Percentiles rank a stretch among this genome's conserved stretches.
These are phyloP conservation scores for Phytophthora sansomeana DNA, from an alignment of 352 stramenopile species.

Conservation along the genomic window DNA sequence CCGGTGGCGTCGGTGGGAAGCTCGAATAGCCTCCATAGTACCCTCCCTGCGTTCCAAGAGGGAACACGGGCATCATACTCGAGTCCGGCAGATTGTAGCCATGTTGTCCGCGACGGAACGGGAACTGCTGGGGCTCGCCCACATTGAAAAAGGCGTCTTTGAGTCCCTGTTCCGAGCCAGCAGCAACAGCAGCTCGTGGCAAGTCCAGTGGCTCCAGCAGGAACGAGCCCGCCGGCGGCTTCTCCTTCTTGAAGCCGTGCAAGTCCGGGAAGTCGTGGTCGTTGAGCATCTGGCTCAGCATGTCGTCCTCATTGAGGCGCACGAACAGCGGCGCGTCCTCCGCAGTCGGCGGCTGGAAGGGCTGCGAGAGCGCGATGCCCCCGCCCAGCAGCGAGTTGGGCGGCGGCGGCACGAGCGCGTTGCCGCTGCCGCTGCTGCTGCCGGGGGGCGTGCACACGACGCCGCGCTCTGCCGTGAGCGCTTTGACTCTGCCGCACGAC, in stretches of 20 bases:
- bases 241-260: conserved; percentile 33
- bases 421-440: conserved; percentile 6
- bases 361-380: conserved; percentile 28
- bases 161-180: conserved; percentile 6
- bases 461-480: conserved; percentile 17
- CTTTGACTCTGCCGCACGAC: conserved; percentile 34
- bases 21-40: conserved; percentile 12
- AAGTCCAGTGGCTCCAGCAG: conserved; percentile 51
- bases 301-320: conserved; percentile 51
- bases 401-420: conserved; percentile 24
- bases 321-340: conserved; percentile 39
- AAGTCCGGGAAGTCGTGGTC: conserved; percentile 56
- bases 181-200: conserved; percentile 14
- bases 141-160: conserved; percentile 37
- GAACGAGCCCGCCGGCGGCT: conserved; percentile 29
- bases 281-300: conserved; percentile 54
- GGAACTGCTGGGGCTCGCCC: neutral
- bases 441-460: conserved; percentile 9
- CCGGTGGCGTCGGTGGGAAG: conserved; percentile 14
- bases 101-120: neutral
- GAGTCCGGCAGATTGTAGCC: conserved; percentile 29
- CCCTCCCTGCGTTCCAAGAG: conserved; percentile 6
- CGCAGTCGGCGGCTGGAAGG: conserved; percentile 26
- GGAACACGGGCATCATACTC: conserved; percentile 42
- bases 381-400: conserved; percentile 47